phyloP scores from a whole-genome alignment of 1,284 basidiomycete genomes.

The Naganishia liquefaciens region DNA sequence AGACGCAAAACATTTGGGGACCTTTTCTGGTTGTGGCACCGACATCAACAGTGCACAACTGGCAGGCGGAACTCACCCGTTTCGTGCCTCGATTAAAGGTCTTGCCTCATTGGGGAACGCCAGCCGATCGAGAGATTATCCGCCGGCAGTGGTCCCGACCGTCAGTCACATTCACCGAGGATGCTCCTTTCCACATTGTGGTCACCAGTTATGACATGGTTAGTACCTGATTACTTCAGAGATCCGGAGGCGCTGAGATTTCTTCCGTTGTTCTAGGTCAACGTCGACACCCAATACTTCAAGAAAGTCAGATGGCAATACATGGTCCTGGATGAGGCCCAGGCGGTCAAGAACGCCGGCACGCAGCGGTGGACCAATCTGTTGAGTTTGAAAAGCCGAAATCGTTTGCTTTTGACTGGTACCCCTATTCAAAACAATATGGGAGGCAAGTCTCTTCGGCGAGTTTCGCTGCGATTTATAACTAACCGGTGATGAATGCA shows the following conservation, averaged over 20 bases:
- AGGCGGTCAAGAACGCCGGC: conserved; percentile 99
- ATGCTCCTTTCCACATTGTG: conserved; percentile 94
- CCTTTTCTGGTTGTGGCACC: conserved; percentile 99
- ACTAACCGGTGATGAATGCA: conserved; percentile 2
- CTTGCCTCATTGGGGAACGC: conserved; percentile 96
- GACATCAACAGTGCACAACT: conserved; percentile 96
- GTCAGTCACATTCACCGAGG: conserved; percentile 90
- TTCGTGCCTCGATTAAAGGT: conserved; percentile 95
- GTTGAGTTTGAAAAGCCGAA: conserved; percentile 92
- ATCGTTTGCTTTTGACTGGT: conserved; percentile 90
- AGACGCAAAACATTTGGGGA: conserved; percentile 98
- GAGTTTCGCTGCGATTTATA: neutral
- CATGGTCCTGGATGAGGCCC: conserved; percentile 98
- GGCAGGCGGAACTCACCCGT: conserved; percentile 96
- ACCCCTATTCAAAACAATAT: conserved; percentile 99
- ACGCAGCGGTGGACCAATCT: conserved; percentile 97
- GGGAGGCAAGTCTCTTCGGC: conserved; percentile 69
- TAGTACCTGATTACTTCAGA: conserved; percentile 42
- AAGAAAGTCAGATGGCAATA: conserved; percentile 99
- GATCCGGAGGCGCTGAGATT: neutral
- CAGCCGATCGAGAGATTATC: conserved; percentile 91
- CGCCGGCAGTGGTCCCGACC: conserved; percentile 99
- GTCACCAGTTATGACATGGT: conserved; percentile 97
- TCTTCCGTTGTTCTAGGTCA: conserved; percentile 62
- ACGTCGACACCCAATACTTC: conserved; percentile 98